Conservation (phyloP, 2,329 filamentous ascomycete species). For the Pyrenophora graminea region DNA sequence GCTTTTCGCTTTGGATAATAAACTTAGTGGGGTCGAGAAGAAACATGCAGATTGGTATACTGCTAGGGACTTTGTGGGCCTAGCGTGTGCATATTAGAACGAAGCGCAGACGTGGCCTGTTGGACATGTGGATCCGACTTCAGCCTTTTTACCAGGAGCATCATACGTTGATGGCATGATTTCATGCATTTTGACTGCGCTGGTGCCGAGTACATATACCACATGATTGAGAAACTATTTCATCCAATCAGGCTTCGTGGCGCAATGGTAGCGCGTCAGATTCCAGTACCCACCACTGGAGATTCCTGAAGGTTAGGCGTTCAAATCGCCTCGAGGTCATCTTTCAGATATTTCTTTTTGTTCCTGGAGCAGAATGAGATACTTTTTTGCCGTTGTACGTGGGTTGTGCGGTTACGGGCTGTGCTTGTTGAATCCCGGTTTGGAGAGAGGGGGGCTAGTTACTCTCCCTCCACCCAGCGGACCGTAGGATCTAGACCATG, state of each 20-base stretch:
- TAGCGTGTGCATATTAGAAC: not conserved
- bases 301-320: conserved; percentile 35
- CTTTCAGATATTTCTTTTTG: conserved; percentile 12
- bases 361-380: not conserved
- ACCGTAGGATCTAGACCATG: not conserved
- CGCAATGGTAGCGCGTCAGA: conserved; percentile 40
- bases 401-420: not conserved
- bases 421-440: conserved; percentile 4
- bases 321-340: conserved; percentile 35
- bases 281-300: conserved; percentile 29
- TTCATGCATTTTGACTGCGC: not conserved
- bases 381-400: not conserved
- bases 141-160: not conserved
- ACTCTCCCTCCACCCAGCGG: not conserved
- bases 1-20: not conserved
- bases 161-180: too few species aligned
- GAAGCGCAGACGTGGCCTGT: not conserved
- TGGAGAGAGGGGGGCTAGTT: conserved; percentile 1
- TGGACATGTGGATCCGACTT: not conserved
- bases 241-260: conserved; percentile 30
- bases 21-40: conserved; percentile 1
- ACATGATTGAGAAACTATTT: not conserved
- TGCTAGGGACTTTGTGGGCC: not conserved
- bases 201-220: not conserved
- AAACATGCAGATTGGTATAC: conserved; percentile 1